Base-by-base conservation (phyloP, 2,329 filamentous ascomycete genomes). In the Pseudocercospora vitis region DNA sequence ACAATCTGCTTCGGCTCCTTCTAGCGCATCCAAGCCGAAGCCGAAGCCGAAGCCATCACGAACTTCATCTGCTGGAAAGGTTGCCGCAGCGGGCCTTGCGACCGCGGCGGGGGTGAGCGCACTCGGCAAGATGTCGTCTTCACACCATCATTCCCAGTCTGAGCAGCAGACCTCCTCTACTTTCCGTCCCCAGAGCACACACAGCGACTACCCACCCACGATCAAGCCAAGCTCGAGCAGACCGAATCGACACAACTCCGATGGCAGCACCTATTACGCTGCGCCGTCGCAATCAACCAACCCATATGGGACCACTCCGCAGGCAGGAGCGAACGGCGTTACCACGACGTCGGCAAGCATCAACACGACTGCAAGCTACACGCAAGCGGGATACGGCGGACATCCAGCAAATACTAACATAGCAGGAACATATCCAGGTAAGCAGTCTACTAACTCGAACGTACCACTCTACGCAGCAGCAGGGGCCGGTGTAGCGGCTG, bases 401-500 rank as follows among this genome's bases (percentile, higher is more conserved):
- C 12, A 12, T 23, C 19, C 19, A 24, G 37, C 37, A 42, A 21
- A 42, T 32, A 31, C 39, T 18, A 33, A 53, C 39, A 47, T 50
- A 45, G 53, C 49, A 32, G 48, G 55, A 42, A 53, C 48, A 29
- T 42, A 70, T 54, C 65, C 72, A 57, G 71, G 72, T 65, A 78
- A 76, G 66, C 69, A 74, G 31, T 66, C 74, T 55, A 65, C 71
- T 55, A 69, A 76, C 54, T 68, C 73, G 59, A 71, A 74, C 57
- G 62, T 71, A 51, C 74, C 74, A 40, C 60, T 78, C 19, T 76
- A 76, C 60, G 72, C 74, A 57, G 73, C 74, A 57, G 73, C 74
- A 59, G 74, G 73, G 40, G 74, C 72, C 45, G 73, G 75, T 26
- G 76, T 72, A n/a, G 64, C 75, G 23, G 76, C 74, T 37, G 75